Evolutionary conservation across 331 rosid genomes (phyloP).

Genomic region (Arachis monticola): DNA sequence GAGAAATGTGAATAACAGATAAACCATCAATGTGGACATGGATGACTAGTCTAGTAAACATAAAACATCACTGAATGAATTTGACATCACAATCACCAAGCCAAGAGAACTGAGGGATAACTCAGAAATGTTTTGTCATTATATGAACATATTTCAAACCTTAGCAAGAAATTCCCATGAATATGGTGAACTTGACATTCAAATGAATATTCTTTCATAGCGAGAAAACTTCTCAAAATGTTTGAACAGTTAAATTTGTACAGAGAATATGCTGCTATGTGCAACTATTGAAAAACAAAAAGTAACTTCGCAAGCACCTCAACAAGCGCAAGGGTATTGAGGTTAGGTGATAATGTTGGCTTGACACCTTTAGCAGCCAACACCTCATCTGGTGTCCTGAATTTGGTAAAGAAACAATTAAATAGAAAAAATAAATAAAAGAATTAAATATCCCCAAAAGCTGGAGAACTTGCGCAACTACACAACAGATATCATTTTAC

Average conservation of each 20-base stretch:
- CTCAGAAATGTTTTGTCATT: too few species aligned
- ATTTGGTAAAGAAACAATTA: slow-evolving; percentile 9
- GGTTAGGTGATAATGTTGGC: slow-evolving; percentile 94
- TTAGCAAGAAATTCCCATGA: neutral
- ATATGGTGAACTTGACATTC: slow-evolving; percentile 1
- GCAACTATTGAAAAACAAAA: slow-evolving; percentile 11
- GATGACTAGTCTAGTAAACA: too few species aligned
- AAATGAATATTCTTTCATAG: neutral
- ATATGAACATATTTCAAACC: slow-evolving; percentile 16
- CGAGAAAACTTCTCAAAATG: neutral
- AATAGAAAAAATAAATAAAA: slow-evolving; percentile 1
- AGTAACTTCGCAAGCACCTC: slow-evolving; percentile 69
- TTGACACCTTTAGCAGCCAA: slow-evolving; percentile 97
- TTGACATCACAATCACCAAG: too few species aligned
- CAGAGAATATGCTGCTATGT: neutral
- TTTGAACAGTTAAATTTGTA: neutral
- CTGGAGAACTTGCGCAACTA: slow-evolving; percentile 2
- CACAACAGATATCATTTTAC: too few species aligned
- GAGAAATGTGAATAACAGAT: too few species aligned
- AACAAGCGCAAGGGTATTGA: slow-evolving; percentile 90
- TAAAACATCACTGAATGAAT: too few species aligned
- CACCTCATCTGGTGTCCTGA: slow-evolving; percentile 94
- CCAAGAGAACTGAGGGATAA: too few species aligned
- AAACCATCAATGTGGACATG: too few species aligned
- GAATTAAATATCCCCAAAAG: neutral